Percentiles rank a stretch among this genome's conserved stretches.
phyloP scores from a whole-genome alignment of 768 basidiomycete genomes.

The Suillus bovinus region DNA sequence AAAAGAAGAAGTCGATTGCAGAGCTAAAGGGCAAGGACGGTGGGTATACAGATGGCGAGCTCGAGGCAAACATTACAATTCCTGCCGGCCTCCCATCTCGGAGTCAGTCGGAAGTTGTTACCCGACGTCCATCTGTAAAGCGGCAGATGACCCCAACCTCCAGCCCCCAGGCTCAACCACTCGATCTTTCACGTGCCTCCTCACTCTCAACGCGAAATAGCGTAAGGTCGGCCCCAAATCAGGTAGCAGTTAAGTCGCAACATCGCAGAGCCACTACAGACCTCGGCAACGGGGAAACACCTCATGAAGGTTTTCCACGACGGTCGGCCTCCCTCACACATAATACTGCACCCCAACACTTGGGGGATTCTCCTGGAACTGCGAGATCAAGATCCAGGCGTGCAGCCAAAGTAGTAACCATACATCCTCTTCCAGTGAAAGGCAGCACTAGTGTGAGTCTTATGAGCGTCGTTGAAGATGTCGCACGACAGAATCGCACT shows the following conservation, averaged over 20 bases:
- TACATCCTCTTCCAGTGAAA: conserved; percentile 13
- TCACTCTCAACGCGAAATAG: conserved; percentile 11
- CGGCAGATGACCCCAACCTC: background rate
- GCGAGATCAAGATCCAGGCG: conserved; percentile 13
- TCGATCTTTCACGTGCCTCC: conserved; percentile 4
- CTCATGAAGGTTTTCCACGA: background rate
- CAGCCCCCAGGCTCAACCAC: background rate
- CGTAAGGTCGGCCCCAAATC: conserved; percentile 3
- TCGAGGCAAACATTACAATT: conserved; percentile 1
- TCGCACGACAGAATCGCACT: conserved; percentile 43
- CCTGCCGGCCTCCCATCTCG: background rate
- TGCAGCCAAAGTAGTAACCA: conserved; percentile 3
- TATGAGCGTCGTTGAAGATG: conserved; percentile 71
- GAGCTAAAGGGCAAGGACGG: conserved; percentile 27
- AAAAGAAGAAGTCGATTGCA: conserved; percentile 23
- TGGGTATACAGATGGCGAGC: conserved; percentile 31
- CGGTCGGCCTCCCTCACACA: conserved; percentile 8
- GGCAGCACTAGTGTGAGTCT: conserved; percentile 39
- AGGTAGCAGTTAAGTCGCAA: background rate
- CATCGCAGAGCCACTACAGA: conserved; percentile 13
- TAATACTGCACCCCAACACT: background rate
- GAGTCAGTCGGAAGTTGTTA: background rate
- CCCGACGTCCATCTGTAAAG: background rate
- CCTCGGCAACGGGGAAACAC: background rate
- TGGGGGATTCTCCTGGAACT: background rate